Base-by-base conservation (phyloP, 176 grass and related monocot genomes). In the Themeda triandra region DNA sequence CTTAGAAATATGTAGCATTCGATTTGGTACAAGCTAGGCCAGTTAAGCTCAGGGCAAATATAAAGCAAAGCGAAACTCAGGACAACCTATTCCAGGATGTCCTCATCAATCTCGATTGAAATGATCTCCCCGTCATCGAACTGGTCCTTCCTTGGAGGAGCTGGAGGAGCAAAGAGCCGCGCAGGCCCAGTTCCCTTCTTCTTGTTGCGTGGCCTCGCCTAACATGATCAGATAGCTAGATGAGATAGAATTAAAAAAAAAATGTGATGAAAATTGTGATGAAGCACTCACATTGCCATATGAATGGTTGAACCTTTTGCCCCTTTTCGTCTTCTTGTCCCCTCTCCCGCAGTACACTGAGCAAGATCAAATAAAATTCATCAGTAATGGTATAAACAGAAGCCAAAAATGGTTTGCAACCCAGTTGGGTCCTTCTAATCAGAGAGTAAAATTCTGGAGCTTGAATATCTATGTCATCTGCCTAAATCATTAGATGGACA, bases 261-360 rank as follows among this genome's bases (percentile, higher is more conserved):
- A 35, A 66, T 66, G n/a, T 39, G 9, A 8, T 21, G n/a, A 40
- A 77, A 14, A 53, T 10, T 44, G 36, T 59, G 45, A 28, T 66
- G 36, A 17, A 80, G 24, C 13, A 63, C 83, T 92, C 85, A 92
- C 93, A 66, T 95, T 95, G 17, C 93, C 93, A 59, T 84, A 95
- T 19, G 90, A 95, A 70, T 95, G 93, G 63, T 87, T 92, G 88
- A 95, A 95, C 36, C 93, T 89, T 85, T 92, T 95, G 14, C 93
- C 93, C 36, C 86, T 90, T 19, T 79, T 92, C 0, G 93, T 95
- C 76, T 92, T 95, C 65, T 86, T 92, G 64, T 95, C 93, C 5
- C 93, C 93, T 88, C 93, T 90, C 56, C 93, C 93, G n/a, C 93
- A 92, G 76, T 90, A 90, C 19, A 95, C 90, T 92, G 59, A n/a